A percentile compares a stretch with the other conserved stretches of the same genome.
phyloP scores from a whole-genome alignment of 2,329 filamentous ascomycete species.

The Fusarium pininemorale region DNA sequence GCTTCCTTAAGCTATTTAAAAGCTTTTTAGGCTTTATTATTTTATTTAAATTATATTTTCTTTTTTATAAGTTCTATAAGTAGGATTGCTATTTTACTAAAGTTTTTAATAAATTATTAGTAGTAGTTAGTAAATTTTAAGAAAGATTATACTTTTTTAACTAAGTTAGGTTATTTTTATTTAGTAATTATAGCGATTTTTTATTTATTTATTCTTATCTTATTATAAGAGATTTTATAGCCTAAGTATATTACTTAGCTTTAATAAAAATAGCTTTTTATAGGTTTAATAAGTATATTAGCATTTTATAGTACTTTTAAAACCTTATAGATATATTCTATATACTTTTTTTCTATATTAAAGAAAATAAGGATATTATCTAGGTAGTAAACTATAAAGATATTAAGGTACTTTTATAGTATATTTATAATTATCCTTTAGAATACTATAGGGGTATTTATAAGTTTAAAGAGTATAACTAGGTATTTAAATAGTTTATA shows the following conservation, averaged over 20 bases:
- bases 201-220: constrained; percentile 21
- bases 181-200: constrained; percentile 23
- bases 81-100: background rate
- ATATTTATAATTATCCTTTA: no score
- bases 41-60: background rate
- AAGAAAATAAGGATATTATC: no score
- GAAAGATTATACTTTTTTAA: constrained; percentile 31
- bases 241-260: constrained; percentile 17
- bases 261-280: constrained; percentile 25
- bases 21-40: background rate
- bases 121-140: constrained; percentile 27
- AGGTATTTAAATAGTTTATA: no score
- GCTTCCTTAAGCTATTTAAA: background rate
- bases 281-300: constrained; percentile 28
- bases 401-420: no score
- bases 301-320: constrained; percentile 6
- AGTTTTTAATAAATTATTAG: constrained; percentile 25
- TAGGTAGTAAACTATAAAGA: no score
- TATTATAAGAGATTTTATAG: constrained; percentile 7
- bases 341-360: no score
- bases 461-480: no score
- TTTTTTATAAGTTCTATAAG: constrained; percentile 18
- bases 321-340: no score
- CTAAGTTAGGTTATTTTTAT: background rate
- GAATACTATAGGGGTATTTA: fast-evolving